These are phyloP conservation scores for Hanseniaspora clermontiae DNA, from an alignment of 805 yeast genomes.

Conservation along the genomic window DNA sequence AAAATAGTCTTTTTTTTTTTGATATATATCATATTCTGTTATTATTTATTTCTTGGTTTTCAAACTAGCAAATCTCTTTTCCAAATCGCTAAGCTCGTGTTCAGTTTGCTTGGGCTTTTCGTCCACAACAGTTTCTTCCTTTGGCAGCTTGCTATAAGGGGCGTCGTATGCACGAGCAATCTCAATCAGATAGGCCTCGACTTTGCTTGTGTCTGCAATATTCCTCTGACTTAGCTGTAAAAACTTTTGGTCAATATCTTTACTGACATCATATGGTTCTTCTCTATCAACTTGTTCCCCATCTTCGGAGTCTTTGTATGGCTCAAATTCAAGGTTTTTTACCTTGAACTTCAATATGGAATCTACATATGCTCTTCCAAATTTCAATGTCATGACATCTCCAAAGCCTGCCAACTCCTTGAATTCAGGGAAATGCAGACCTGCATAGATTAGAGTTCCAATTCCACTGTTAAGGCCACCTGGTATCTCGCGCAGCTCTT, in stretches of 20 bases:
- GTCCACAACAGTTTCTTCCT: constrained; percentile 21
- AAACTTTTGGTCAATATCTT: constrained; percentile 54
- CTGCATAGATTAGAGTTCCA: constrained; percentile 51
- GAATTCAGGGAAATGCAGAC: constrained; percentile 55
- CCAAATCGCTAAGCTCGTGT: constrained; percentile 51
- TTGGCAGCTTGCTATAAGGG: constrained; percentile 49
- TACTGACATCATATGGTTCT: constrained; percentile 22
- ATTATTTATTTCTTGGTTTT: constrained; percentile 19
- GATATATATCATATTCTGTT: neutral
- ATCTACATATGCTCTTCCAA: constrained; percentile 54
- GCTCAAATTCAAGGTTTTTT: neutral
- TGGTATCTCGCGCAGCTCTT: constrained; percentile 22
- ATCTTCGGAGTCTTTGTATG: neutral
- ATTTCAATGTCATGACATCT: constrained; percentile 49
- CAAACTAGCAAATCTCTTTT: constrained; percentile 67
- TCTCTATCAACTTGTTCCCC: constrained; percentile 27
- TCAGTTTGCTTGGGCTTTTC: constrained; percentile 26
- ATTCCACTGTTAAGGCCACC: constrained; percentile 62
- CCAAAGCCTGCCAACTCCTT: constrained; percentile 52
- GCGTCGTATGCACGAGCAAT: constrained; percentile 71
- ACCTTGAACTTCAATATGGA: constrained; percentile 23
- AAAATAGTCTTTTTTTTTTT: neutral
- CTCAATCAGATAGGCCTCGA: constrained; percentile 58
- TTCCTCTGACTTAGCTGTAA: constrained; percentile 47
- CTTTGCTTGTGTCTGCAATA: constrained; percentile 56